Evolutionary conservation across 352 stramenopile species (phyloP).

Genomic region (Phytopythium cucurbitacearum): DNA sequence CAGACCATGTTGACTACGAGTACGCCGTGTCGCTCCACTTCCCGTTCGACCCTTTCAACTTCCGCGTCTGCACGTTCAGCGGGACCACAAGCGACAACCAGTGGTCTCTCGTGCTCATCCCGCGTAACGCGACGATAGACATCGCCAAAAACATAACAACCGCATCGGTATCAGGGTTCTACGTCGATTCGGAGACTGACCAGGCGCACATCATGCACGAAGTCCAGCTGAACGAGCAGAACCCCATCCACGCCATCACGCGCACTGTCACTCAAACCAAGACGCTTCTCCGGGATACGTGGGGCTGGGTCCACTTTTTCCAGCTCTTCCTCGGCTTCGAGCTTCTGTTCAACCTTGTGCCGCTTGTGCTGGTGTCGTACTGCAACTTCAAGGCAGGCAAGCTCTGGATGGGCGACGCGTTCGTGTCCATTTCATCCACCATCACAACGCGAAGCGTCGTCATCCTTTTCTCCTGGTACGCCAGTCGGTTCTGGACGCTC

Average conservation of each 20-base stretch:
- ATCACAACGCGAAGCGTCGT: slow-evolving; percentile 15
- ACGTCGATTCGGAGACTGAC: slow-evolving; percentile 10
- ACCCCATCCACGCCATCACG: slow-evolving; percentile 11
- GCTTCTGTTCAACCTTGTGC: slow-evolving; percentile 18
- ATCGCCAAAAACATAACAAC: slow-evolving; percentile 27
- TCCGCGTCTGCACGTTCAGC: slow-evolving; percentile 20
- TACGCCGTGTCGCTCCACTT: slow-evolving; percentile 25
- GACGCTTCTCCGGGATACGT: slow-evolving; percentile 19
- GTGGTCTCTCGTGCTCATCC: slow-evolving; percentile 19
- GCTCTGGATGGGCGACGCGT: slow-evolving; percentile 39
- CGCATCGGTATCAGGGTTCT: slow-evolving; percentile 24
- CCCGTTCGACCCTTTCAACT: slow-evolving; percentile 25
- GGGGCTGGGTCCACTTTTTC: slow-evolving; percentile 36
- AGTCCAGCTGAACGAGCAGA: slow-evolving; percentile 11
- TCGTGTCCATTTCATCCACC: slow-evolving; percentile 23
- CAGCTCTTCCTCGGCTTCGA: slow-evolving; percentile 35
- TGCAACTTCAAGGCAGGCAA: slow-evolving; percentile 24
- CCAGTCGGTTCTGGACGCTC: slow-evolving; percentile 32
- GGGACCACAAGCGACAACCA: slow-evolving; percentile 15
- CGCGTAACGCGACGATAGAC: slow-evolving; percentile 7
- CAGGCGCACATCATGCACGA: slow-evolving; percentile 23
- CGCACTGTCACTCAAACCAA: slow-evolving; percentile 16
- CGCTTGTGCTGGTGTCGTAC: slow-evolving; percentile 26
- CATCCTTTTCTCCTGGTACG: slow-evolving; percentile 22
- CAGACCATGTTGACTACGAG: slow-evolving; percentile 13